Evolutionary conservation across 164 flowering plant genomes (phyloP).

Genomic region (Magnolia kwangsiensis): DNA sequence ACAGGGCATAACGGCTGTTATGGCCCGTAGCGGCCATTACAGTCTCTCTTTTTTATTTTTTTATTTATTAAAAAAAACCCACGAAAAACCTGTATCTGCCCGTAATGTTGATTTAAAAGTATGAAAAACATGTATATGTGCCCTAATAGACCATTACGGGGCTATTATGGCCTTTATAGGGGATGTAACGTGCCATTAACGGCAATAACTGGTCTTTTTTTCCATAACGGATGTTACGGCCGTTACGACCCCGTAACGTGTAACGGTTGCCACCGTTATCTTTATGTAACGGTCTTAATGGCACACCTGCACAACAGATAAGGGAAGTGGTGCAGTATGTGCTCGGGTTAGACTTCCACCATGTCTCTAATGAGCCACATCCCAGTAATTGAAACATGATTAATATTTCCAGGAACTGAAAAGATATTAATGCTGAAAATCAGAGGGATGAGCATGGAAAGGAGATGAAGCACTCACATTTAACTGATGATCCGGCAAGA

Average conservation of each 20-base stretch:
- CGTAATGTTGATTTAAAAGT: too few relatives aligned
- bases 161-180: too few relatives aligned
- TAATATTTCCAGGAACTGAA: not conserved
- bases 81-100: too few relatives aligned
- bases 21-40: too few relatives aligned
- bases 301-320: not conserved
- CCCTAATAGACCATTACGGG: too few relatives aligned
- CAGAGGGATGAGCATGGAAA: not conserved
- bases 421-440: not conserved
- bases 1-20: too few relatives aligned
- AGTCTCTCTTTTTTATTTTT: too few relatives aligned
- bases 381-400: not conserved
- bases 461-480: constrained; percentile 47
- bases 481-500: constrained; percentile 81
- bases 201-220: not conserved
- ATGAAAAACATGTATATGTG: too few relatives aligned
- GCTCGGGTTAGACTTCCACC: not conserved
- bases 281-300: not conserved
- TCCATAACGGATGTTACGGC: not conserved
- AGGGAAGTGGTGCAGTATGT: not conserved
- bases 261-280: not conserved
- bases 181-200: too few relatives aligned
- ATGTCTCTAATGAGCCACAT: not conserved
- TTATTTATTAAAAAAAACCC: too few relatives aligned
- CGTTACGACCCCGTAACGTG: too few relatives aligned